Conservation (phyloP, 306 rosid species). For the Medicago arabica region DNA sequence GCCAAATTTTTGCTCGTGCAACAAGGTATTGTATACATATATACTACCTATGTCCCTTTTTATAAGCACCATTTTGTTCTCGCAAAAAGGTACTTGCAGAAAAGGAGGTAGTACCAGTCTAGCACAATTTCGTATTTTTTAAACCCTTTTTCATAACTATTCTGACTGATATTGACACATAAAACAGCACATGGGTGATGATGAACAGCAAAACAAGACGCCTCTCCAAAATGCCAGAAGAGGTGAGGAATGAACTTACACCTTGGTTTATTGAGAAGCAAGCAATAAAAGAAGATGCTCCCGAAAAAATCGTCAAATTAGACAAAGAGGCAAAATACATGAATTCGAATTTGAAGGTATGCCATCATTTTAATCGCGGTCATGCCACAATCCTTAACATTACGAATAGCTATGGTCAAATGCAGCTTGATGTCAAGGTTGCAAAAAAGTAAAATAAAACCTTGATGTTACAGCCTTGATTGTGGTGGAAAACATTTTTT, state of each 20-base stretch:
- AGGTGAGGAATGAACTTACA: constrained; percentile 76
- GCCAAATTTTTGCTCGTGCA: constrained; percentile 73
- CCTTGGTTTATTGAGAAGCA: constrained; percentile 90
- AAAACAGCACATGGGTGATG: constrained; percentile 96
- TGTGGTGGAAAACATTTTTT: neutral
- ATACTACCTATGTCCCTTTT: too few relatives aligned
- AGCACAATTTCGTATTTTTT: neutral
- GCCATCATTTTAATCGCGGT: neutral
- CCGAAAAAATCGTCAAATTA: constrained; percentile 74
- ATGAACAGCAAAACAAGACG: constrained; percentile 93
- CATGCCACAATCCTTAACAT: neutral
- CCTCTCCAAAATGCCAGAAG: constrained; percentile 91
- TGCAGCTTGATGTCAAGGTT: neutral
- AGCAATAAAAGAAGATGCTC: constrained; percentile 72
- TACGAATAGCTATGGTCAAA: neutral
- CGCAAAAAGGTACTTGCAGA: too few relatives aligned
- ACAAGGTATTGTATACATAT: constrained; percentile 55
- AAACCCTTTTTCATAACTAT: neutral
- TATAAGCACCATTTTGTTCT: too few relatives aligned
- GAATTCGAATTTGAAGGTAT: constrained; percentile 64
- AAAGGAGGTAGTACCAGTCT: neutral
- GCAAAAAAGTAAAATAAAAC: neutral
- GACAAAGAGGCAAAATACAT: constrained; percentile 71
- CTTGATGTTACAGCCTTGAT: neutral
- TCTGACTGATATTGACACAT: constrained; percentile 36